Base-by-base conservation (phyloP, 1,139 yeast genomes). In the Yamadazyma friedrichii region DNA sequence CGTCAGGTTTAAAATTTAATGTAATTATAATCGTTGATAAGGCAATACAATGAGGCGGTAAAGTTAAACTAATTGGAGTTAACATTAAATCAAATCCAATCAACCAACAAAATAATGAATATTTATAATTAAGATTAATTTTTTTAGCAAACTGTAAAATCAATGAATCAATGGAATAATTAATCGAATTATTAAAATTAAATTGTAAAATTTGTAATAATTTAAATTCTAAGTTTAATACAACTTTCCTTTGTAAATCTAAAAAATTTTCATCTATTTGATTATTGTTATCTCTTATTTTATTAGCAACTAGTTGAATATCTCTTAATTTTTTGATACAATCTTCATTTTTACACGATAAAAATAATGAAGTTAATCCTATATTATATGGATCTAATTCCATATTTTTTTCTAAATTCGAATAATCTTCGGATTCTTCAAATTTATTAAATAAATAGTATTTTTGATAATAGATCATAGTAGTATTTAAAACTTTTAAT, bases 261-360 rank as follows among this genome's bases (percentile, higher is more conserved):
- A 64, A 49, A 50, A 42, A 62, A 60, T 56, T 50, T 13, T 42
- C 42, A 40, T 53, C 56, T 25, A 59, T 63, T 36, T 52, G 56
- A n/a, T 33, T 33, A 20, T 20, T 20, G 8, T 20, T 20, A 40
- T 69, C 75, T 43, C 74, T 55, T 31, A 70, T 45, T 47, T 65
- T 68, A 49, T 70, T 70, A n/a, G 70, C 69, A 10, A 66, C 67
- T 2, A 53, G 41, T 36, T 84, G 75, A 10, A 78, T 68, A 40
- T 87, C 93, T 44, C 80, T 70, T 13, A 85, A 64, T 53, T 87
- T 85, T 61, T 91, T 91, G 31, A 91, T 83, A 33, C 95, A 89
- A 57, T 91, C 98, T 56, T 88, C 96, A 51, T 83, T 81, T 59
- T 93, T 91, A 34, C 85, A 73, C 3, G 97, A 88, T 28, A 89